Evolutionary conservation across 306 rosid genomes (phyloP).

Genomic region (Gleditsia sinensis): DNA sequence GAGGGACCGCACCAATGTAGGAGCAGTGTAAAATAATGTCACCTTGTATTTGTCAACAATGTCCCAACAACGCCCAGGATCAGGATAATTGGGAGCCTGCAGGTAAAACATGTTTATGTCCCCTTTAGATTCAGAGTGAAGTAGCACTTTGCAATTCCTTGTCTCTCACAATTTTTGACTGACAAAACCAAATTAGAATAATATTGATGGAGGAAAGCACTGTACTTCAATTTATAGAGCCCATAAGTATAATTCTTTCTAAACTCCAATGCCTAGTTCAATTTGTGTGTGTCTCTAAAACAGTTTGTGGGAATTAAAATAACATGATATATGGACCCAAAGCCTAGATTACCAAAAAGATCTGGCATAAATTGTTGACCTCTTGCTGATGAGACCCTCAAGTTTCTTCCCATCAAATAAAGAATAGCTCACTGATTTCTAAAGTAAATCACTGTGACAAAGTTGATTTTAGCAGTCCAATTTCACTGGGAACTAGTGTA

Average conservation of each 20-base stretch:
- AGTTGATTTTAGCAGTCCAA: conserved; percentile 7
- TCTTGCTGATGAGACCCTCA: conserved; percentile 5
- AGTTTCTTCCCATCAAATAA: conserved; percentile 29
- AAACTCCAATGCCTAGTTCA: conserved; percentile 15
- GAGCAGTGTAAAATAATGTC: conserved; percentile 93
- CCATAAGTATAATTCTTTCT: neutral
- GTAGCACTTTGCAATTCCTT: conserved; percentile 16
- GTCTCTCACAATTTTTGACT: conserved; percentile 21
- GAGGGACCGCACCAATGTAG: conserved; percentile 97
- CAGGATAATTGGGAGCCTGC: conserved; percentile 97
- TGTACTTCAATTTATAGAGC: neutral
- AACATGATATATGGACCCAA: conserved; percentile 1
- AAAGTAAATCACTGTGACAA: neutral
- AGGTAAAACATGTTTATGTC: conserved; percentile 26
- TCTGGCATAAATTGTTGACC: conserved; percentile 15
- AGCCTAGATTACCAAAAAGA: conserved; percentile 7
- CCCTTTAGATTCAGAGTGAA: conserved; percentile 25
- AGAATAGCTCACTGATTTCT: conserved; percentile 7
- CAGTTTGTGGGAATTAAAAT: conserved; percentile 21
- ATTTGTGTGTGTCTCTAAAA: conserved; percentile 10
- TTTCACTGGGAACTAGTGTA: neutral
- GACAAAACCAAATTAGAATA: conserved; percentile 5
- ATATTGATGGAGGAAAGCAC: conserved; percentile 12
- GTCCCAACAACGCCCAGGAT: conserved; percentile 95
- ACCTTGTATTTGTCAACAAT: conserved; percentile 96